Evolutionary conservation across 768 basidiomycete species (phyloP).

Genomic region (Phlebiopsis gigantea): DNA sequence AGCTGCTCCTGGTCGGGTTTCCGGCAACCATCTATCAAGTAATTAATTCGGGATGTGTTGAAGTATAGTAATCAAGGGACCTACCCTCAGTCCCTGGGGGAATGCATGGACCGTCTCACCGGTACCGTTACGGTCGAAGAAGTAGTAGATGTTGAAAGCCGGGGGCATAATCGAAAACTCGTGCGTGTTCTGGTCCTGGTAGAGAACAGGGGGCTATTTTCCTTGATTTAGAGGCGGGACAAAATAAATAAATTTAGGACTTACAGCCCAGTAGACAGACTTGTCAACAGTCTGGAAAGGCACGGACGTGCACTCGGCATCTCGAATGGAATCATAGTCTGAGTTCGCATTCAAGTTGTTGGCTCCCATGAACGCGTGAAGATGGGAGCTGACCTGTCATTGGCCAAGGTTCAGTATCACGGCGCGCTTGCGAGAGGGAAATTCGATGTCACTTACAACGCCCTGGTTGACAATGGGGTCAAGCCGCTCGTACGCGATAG

Average conservation of each 20-base stretch:
- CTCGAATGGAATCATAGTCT: conserved; percentile 3
- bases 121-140: conserved; percentile 18
- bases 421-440: background rate
- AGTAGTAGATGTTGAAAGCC: conserved; percentile 21
- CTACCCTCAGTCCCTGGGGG: conserved; percentile 20
- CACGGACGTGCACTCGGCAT: conserved; percentile 9
- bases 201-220: conserved; percentile 16
- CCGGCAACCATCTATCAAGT: conserved; percentile 24
- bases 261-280: conserved; percentile 23
- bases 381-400: conserved; percentile 10
- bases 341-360: conserved; percentile 12
- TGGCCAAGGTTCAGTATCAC: background rate
- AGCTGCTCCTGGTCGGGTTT: conserved; percentile 23
- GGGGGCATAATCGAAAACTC: conserved; percentile 15
- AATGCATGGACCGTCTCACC: conserved; percentile 19
- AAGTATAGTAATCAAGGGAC: background rate
- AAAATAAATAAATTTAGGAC: background rate
- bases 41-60: background rate
- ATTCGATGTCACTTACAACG: background rate
- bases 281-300: conserved; percentile 17
- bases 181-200: conserved; percentile 16
- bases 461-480: conserved; percentile 16
- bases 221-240: background rate
- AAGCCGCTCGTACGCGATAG: conserved; percentile 11
- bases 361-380: conserved; percentile 12